These are phyloP conservation scores for Alternaria longipes DNA, from an alignment of 2,329 filamentous ascomycete genomes.

Conservation along the genomic window DNA sequence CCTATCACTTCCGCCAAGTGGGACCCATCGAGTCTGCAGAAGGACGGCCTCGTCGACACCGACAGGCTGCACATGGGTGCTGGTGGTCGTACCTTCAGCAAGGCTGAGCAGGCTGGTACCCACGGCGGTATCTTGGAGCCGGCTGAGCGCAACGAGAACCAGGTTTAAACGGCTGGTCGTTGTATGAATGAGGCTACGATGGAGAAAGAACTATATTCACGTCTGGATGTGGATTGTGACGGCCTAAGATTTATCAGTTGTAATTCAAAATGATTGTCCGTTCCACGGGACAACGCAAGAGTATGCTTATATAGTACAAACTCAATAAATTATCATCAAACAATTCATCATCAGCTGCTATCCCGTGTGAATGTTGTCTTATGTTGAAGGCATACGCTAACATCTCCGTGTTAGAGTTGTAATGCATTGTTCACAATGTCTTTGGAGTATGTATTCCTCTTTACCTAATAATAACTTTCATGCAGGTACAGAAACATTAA, in stretches of 20 bases:
- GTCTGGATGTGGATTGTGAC: neutral
- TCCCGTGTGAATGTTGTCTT: neutral
- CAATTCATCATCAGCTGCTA: neutral
- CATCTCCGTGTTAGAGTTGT: rapidly evolving
- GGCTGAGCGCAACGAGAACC: slow-evolving; percentile 35
- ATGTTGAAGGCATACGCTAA: rapidly evolving
- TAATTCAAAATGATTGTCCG: slow-evolving; percentile 3
- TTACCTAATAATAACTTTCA: too few relatives aligned
- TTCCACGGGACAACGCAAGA: neutral
- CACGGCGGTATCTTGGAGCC: slow-evolving; percentile 33
- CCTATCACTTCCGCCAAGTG: slow-evolving; percentile 70
- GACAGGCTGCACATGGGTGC: slow-evolving; percentile 45
- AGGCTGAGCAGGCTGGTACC: slow-evolving; percentile 41
- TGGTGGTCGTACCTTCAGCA: slow-evolving; percentile 45
- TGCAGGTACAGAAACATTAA: too few relatives aligned
- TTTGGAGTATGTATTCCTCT: too few relatives aligned
- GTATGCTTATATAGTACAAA: neutral
- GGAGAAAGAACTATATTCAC: neutral
- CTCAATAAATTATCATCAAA: neutral
- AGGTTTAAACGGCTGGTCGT: slow-evolving; percentile 23
- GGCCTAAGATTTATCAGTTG: slow-evolving; percentile 3
- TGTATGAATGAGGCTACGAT: neutral
- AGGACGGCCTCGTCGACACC: slow-evolving; percentile 45
- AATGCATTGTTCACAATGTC: too few relatives aligned
- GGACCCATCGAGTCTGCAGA: slow-evolving; percentile 44